Base-by-base conservation (phyloP, 1,284 basidiomycete species). In the Ceratobasidium sp. region DNA sequence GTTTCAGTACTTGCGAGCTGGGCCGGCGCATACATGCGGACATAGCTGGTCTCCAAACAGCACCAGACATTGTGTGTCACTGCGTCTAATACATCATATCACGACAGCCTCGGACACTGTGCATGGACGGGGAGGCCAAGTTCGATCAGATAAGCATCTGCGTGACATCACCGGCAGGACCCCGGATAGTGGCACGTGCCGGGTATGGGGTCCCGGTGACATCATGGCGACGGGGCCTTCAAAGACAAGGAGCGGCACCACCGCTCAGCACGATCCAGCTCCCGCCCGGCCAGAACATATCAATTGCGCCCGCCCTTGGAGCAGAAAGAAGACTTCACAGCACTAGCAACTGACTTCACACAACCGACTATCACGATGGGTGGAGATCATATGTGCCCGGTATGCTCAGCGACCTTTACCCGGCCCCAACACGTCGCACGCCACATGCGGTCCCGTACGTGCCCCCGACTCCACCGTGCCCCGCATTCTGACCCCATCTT, bases 401-500 rank as follows among this genome's bases (percentile, higher is more conserved):
- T 69, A 39, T 69, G 64, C 53, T 69, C 64, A 23, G 64, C 64
- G 6, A 69, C 64, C 8, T 69, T 69, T 69, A 69, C 64, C 36
- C 34, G 64, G 64, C 64, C 64, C 64, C 64, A 69, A 69, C 64
- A 69, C n/a, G 64, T 69, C 43, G 64, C 64, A 69, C 64, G 64
- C 64, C 64, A 69, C 64, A 69, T 69, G 64, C 64, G 64, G 18
- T 69, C 64, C 52, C 64, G 64, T 69, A 69, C 36, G 64, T 57
- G 28, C 28, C 21, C n/a, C n/a, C 26, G 26, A 39, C 46, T 53
- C 48, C 62, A 52, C 46, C 32, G 21, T 43, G 36, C 57, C 36
- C 57, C 36, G 36, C 23, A 16, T 50, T 39, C 71, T 74, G 74
- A 67, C 75, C 67, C 76, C 73, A 28, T 8, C 12, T 52, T 76